These are phyloP conservation scores for Annona squamosa DNA, from an alignment of 164 flowering plant species.

Conservation along the genomic window DNA sequence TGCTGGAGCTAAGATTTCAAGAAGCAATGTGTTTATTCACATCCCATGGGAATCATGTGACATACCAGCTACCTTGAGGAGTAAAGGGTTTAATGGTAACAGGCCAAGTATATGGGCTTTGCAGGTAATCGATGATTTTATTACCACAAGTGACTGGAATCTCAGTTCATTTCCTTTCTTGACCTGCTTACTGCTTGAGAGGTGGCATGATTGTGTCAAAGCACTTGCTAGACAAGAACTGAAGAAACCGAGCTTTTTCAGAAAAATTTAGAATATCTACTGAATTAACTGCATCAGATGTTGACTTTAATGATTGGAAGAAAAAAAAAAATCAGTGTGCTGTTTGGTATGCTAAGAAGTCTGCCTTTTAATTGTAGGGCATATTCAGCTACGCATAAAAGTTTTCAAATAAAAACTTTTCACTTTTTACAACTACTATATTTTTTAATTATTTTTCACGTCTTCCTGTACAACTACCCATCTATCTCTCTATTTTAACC, in stretches of 20 bases:
- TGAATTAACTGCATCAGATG: neutral
- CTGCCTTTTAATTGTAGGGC: too few species aligned
- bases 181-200: neutral
- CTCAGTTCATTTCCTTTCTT: neutral
- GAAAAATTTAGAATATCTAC: neutral
- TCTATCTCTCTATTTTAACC: too few species aligned
- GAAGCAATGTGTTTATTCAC: conserved; percentile 53
- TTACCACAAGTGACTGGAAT: neutral
- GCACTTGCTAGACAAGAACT: neutral
- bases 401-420: too few species aligned
- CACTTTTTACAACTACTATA: too few species aligned
- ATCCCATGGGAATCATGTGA: conserved; percentile 51
- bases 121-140: conserved; percentile 44
- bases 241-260: neutral
- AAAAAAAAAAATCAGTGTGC: too few species aligned
- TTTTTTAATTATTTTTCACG: too few species aligned
- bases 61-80: conserved; percentile 30
- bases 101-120: conserved; percentile 74
- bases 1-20: conserved; percentile 70
- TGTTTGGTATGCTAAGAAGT: too few species aligned
- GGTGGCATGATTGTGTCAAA: neutral
- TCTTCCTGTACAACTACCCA: too few species aligned
- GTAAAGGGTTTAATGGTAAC: conserved; percentile 60
- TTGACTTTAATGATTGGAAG: too few species aligned
- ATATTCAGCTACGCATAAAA: too few species aligned